A percentile compares a stretch with the other conserved stretches of the same genome.
Conservation (phyloP, 805 yeast genomes). For the Diddensiella santjacobensis region DNA sequence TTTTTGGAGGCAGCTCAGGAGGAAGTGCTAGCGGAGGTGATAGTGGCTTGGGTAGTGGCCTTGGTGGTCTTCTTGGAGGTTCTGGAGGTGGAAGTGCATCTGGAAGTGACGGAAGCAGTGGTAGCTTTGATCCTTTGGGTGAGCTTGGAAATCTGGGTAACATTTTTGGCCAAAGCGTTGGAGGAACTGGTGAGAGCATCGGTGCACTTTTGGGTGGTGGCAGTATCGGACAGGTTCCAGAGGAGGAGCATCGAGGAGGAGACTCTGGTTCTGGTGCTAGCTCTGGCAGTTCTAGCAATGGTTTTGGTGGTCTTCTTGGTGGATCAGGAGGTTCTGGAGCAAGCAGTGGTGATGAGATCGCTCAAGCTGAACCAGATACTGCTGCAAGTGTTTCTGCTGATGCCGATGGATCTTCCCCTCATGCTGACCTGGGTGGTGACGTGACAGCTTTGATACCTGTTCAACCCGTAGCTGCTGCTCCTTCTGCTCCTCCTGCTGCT, state of each 20-base stretch:
- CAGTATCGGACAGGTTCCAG: not conserved
- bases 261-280: not conserved
- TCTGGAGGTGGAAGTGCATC: not conserved
- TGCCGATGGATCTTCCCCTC: not conserved
- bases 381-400: not conserved
- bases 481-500: not conserved
- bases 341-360: not conserved
- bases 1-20: not conserved
- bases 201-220: not conserved
- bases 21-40: not conserved
- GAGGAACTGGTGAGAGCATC: not conserved
- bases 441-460: not conserved
- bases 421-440: conserved; percentile 1
- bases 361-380: not conserved
- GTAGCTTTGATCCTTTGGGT: not conserved
- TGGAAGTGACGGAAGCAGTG: not conserved
- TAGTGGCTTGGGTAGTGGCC: not conserved
- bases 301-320: not conserved
- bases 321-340: not conserved
- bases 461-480: not conserved
- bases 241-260: not conserved
- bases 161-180: not conserved
- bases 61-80: not conserved
- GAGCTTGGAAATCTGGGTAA: not conserved
- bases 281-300: not conserved